phyloP scores from a whole-genome alignment of 176 grass and related monocot species.

The Aegilops umbellulata region DNA sequence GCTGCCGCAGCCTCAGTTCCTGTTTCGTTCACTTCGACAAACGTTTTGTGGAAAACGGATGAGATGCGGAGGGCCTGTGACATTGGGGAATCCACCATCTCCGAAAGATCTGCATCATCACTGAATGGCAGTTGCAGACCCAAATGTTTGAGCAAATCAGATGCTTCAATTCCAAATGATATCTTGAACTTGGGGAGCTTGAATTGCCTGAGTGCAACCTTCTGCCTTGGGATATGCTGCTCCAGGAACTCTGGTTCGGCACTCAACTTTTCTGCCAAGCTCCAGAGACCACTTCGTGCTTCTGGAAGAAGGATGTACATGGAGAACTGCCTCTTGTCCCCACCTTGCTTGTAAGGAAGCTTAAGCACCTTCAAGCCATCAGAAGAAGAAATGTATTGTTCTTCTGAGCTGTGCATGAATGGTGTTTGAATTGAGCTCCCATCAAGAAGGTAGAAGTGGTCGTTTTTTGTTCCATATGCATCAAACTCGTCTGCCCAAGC shows the following conservation, averaged over 20 bases:
- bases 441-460: background rate
- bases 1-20: background rate
- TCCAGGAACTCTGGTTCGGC: background rate
- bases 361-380: background rate
- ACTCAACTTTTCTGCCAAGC: background rate
- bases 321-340: background rate
- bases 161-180: background rate
- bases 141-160: background rate
- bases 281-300: background rate
- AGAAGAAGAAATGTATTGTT: background rate
- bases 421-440: slow-evolving; percentile 7
- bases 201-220: background rate
- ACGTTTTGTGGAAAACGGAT: background rate
- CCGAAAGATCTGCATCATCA: background rate
- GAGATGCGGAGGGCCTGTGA: too few species aligned
- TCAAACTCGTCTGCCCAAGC: background rate
- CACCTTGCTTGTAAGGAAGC: background rate
- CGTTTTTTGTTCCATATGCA: background rate
- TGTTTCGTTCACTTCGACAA: background rate
- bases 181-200: slow-evolving; percentile 5
- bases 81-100: background rate
- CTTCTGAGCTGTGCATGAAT: background rate
- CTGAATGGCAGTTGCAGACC: background rate
- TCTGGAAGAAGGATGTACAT: slow-evolving; percentile 9
- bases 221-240: background rate